A percentile compares a stretch with the other conserved stretches of the same genome.
These are phyloP conservation scores for Komagataella mondaviorum DNA, from an alignment of 805 yeast species.

Conservation along the genomic window DNA sequence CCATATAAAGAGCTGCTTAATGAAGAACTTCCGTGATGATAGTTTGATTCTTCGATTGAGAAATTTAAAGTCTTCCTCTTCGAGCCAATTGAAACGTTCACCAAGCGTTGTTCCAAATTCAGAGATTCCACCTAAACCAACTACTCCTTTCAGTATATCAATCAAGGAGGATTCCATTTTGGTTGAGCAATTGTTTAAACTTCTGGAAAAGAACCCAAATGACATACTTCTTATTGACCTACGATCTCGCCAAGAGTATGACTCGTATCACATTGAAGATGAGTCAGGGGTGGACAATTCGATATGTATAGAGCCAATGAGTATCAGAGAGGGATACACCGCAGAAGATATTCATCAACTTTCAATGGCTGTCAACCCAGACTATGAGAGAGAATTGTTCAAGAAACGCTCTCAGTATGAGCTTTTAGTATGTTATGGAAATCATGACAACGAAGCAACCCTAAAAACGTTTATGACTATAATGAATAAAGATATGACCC, in stretches of 20 bases:
- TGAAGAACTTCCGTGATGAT: not conserved
- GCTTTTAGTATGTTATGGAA: conserved; percentile 49
- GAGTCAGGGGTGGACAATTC: conserved; percentile 26
- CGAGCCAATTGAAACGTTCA: conserved; percentile 8
- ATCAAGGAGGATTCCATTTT: conserved; percentile 4
- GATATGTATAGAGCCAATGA: conserved; percentile 66
- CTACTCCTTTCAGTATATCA: not conserved
- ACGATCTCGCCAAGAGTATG: conserved; percentile 46
- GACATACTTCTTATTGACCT: conserved; percentile 56
- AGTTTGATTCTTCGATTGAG: conserved; percentile 2
- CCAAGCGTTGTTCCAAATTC: conserved; percentile 6
- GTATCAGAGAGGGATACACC: conserved; percentile 32
- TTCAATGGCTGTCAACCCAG: conserved; percentile 43
- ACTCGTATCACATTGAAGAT: conserved; percentile 44
- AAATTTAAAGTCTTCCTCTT: conserved; percentile 8
- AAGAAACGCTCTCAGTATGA: conserved; percentile 40
- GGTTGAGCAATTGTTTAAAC: conserved; percentile 11
- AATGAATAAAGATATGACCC: conserved; percentile 21
- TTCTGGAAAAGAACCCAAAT: conserved; percentile 16
- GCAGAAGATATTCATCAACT: conserved; percentile 57
- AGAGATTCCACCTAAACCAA: not conserved
- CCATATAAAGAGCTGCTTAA: not conserved
- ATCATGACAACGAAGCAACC: conserved; percentile 14
- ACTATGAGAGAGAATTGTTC: conserved; percentile 40
- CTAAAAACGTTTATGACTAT: conserved; percentile 20